phyloP scores from a whole-genome alignment of 495 filamentous ascomycete genomes.

The Opeltia flavorubescens region DNA sequence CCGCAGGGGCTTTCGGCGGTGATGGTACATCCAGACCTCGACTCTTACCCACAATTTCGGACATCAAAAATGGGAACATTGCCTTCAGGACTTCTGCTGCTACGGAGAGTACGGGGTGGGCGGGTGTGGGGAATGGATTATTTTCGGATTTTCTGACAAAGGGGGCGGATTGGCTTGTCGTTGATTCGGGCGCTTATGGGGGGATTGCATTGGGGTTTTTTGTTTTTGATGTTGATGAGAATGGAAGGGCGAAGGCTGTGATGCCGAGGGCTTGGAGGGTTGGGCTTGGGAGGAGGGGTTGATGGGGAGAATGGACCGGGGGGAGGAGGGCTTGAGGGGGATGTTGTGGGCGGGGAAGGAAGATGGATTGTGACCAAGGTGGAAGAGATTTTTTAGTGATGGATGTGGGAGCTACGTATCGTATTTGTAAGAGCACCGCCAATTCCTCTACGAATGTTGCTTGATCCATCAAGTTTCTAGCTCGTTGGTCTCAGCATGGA shows the following conservation, averaged over 20 bases:
- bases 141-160: conserved; percentile 12
- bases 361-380: no score
- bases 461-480: no score
- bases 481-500: no score
- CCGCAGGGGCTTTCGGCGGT: conserved; percentile 12
- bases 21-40: conserved; percentile 6
- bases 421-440: no score
- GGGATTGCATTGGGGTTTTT: conserved; percentile 19
- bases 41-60: conserved; percentile 20
- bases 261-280: conserved; percentile 15
- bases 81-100: conserved; percentile 16
- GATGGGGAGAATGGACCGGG: conserved; percentile 11
- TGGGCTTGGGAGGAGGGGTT: conserved; percentile 12
- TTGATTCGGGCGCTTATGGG: conserved; percentile 18
- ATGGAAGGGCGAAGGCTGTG: conserved; percentile 20
- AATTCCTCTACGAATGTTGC: no score
- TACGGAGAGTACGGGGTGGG: conserved; percentile 2
- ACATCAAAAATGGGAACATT: conserved; percentile 11
- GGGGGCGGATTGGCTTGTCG: conserved; percentile 14
- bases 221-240: conserved; percentile 22
- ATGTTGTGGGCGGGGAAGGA: no score
- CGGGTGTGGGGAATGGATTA: conserved; percentile 6
- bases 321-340: background rate
- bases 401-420: no score
- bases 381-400: no score